These are phyloP conservation scores for Wallacemonas sp. DNA, from an alignment of 208 protist genomes.

Conservation along the genomic window DNA sequence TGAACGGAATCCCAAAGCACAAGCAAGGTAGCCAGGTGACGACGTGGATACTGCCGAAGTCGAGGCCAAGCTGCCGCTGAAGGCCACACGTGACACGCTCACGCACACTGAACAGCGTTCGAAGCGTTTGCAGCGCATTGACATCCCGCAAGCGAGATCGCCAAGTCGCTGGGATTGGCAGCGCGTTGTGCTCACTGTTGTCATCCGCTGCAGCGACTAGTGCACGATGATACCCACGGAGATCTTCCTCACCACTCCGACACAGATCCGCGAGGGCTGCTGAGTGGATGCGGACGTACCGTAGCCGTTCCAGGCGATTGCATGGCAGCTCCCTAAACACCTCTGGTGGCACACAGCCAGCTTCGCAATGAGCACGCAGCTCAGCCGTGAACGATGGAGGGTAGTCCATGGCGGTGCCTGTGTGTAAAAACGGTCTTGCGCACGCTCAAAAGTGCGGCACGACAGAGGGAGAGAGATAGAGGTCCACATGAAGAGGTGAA, in stretches of 20 bases:
- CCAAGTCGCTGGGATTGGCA: background rate
- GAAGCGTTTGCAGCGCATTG: background rate
- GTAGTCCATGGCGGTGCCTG: constrained; percentile 25
- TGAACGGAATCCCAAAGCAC: constrained; percentile 47
- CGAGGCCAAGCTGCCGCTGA: constrained; percentile 21
- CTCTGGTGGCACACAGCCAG: constrained; percentile 40
- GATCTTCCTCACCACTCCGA: constrained; percentile 8
- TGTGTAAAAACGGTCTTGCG: background rate
- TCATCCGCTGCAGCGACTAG: background rate
- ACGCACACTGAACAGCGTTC: background rate
- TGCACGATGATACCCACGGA: background rate
- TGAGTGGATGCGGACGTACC: constrained; percentile 69
- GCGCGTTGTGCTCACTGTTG: background rate
- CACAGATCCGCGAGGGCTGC: background rate
- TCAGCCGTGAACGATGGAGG: constrained; percentile 52
- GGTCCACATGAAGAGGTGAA: too few species aligned
- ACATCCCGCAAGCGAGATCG: background rate
- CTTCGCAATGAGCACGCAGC: constrained; percentile 46
- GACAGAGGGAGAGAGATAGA: constrained; percentile 7
- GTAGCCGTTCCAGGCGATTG: constrained; percentile 13
- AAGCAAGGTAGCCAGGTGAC: constrained; percentile 69
- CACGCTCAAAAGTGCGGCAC: constrained; percentile 2
- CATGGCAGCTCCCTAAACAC: constrained; percentile 54
- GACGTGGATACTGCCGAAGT: constrained; percentile 19
- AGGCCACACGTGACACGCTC: constrained; percentile 9